Evolutionary conservation across 2,329 filamentous ascomycete species (phyloP).

Genomic region (Aspergillus fumigatus): DNA sequence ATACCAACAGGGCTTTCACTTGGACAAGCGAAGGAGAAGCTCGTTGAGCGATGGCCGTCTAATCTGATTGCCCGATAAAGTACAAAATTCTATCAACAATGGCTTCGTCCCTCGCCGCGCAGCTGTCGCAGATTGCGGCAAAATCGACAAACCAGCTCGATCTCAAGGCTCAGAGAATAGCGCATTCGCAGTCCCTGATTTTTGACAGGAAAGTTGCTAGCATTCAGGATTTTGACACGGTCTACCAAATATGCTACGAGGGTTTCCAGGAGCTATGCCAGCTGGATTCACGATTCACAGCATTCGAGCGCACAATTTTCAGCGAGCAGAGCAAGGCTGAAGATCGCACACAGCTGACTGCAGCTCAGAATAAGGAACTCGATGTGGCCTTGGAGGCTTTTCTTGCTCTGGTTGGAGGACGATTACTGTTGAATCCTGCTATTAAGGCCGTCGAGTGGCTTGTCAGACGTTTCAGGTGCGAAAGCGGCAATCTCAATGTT

Average conservation of each 20-base stretch:
- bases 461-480: constrained; percentile 79
- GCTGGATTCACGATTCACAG: constrained; percentile 72
- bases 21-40: constrained; percentile 1
- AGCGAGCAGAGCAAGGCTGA: constrained; percentile 88
- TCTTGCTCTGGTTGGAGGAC: constrained; percentile 70
- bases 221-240: constrained; percentile 81
- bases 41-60: constrained; percentile 18
- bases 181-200: constrained; percentile 90
- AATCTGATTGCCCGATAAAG: constrained; percentile 10
- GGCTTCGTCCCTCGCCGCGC: constrained; percentile 83
- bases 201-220: constrained; percentile 83
- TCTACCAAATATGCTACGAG: constrained; percentile 81
- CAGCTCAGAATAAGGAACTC: constrained; percentile 74
- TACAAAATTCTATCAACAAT: constrained; percentile 45
- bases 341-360: constrained; percentile 80
- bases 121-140: constrained; percentile 87
- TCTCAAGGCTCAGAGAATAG: constrained; percentile 84
- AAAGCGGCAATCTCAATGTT: not conserved
- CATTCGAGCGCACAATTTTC: constrained; percentile 76
- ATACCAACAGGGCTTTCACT: not conserved
- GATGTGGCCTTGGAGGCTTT: constrained; percentile 76
- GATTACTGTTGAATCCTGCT: constrained; percentile 77
- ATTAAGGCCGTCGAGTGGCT: constrained; percentile 95
- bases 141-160: constrained; percentile 88
- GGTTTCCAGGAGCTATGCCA: constrained; percentile 89